A percentile compares a stretch with the other conserved stretches of the same genome.
These are phyloP conservation scores for Coemansia asiatica DNA, from an alignment of 192 early-diverging fungal genomes.

Conservation along the genomic window DNA sequence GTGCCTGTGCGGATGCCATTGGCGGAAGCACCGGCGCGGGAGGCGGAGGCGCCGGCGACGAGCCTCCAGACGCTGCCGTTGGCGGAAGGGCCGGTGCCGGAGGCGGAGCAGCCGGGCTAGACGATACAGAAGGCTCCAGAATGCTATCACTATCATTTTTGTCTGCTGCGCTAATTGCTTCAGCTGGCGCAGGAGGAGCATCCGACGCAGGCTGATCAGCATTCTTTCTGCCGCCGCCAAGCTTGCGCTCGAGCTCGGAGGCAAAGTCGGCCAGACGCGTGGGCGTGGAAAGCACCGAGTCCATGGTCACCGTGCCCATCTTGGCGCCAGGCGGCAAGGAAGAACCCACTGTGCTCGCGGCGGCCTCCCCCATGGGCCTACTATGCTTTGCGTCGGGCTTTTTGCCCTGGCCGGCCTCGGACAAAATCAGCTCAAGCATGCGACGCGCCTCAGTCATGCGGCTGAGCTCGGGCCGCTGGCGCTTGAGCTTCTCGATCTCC, in stretches of 20 bases:
- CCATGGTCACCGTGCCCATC: constrained; percentile 53
- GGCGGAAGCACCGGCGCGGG: constrained; percentile 27
- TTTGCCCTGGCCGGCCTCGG: constrained; percentile 43
- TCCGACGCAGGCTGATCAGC: neutral
- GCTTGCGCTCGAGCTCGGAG: constrained; percentile 49
- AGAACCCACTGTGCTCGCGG: too few species aligned
- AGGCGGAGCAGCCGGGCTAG: constrained; percentile 19
- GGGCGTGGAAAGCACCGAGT: constrained; percentile 44
- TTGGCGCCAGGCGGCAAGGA: constrained; percentile 31
- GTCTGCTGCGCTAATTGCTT: too few species aligned
- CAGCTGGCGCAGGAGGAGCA: too few species aligned
- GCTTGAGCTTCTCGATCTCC: constrained; percentile 53
- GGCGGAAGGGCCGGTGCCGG: constrained; percentile 32
- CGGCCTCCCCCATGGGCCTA: too few species aligned
- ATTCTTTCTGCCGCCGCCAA: constrained; percentile 23
- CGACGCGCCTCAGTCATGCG: constrained; percentile 53
- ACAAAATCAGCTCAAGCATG: constrained; percentile 50
- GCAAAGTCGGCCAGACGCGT: constrained; percentile 49
- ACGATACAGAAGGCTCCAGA: neutral
- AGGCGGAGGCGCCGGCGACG: constrained; percentile 31
- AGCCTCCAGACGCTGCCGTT: neutral
- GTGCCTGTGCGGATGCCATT: constrained; percentile 20
- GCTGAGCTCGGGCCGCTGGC: constrained; percentile 42
- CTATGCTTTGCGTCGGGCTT: constrained; percentile 16
- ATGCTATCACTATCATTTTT: too few species aligned